phyloP scores from a whole-genome alignment of 2,329 filamentous ascomycete species.

The Parastagonospora avenae region DNA sequence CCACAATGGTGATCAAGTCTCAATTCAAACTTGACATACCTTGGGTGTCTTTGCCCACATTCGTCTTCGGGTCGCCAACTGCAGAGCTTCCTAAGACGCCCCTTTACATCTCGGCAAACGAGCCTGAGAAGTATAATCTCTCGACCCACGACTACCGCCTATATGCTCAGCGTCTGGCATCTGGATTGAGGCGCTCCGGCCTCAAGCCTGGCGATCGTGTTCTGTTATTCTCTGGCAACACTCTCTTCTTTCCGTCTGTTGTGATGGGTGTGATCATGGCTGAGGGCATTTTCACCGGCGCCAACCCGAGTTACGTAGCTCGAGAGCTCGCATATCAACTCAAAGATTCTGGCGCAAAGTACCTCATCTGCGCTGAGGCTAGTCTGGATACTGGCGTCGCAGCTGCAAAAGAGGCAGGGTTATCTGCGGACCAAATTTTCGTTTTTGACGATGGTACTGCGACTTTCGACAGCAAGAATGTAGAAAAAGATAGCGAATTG shows the following conservation, averaged over 20 bases:
- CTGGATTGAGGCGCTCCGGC: constrained; percentile 68
- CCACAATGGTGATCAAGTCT: constrained; percentile 58
- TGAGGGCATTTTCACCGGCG: constrained; percentile 77
- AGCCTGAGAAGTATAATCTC: constrained; percentile 70
- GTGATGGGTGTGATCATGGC: constrained; percentile 78
- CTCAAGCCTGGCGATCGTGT: constrained; percentile 70
- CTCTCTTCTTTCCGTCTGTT: constrained; percentile 71
- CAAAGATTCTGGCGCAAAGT: constrained; percentile 69
- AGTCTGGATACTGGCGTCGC: constrained; percentile 68
- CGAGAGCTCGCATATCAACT: constrained; percentile 78
- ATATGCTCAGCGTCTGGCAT: constrained; percentile 73
- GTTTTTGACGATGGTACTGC: constrained; percentile 63
- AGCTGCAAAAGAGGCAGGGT: constrained; percentile 64
- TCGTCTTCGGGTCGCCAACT: constrained; percentile 58
- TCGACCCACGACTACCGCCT: constrained; percentile 68
- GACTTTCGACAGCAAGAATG: constrained; percentile 51
- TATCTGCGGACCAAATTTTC: constrained; percentile 64
- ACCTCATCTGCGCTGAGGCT: constrained; percentile 67
- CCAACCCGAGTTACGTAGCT: constrained; percentile 70
- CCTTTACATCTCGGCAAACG: constrained; percentile 67
- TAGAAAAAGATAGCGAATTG: constrained; percentile 43
- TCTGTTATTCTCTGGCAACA: constrained; percentile 75
- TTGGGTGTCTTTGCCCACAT: constrained; percentile 51
- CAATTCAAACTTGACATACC: constrained; percentile 56
- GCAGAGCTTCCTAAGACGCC: constrained; percentile 53